Evolutionary conservation across 805 yeast genomes (phyloP).

Genomic region (Sugiyamaella americana): DNA sequence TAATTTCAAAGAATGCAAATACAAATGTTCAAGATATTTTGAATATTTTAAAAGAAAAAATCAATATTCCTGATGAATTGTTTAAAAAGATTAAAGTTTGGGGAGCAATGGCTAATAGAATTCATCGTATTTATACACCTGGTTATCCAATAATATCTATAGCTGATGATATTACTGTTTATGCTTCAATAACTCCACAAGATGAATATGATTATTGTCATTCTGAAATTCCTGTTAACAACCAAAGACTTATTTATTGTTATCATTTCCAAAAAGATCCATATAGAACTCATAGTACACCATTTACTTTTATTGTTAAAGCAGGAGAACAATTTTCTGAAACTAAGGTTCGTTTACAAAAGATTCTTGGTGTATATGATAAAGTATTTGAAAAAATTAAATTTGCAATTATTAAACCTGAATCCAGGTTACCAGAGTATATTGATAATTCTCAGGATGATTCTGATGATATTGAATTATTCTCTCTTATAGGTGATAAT

Average conservation of each 20-base stretch:
- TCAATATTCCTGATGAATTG: slow-evolving; percentile 43
- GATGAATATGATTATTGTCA: slow-evolving; percentile 26
- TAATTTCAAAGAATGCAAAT: slow-evolving; percentile 54
- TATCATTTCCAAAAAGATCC: slow-evolving; percentile 72
- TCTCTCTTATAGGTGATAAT: slow-evolving; percentile 44
- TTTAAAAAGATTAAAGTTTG: slow-evolving; percentile 31
- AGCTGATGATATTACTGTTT: slow-evolving; percentile 35
- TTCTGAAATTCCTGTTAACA: slow-evolving; percentile 17
- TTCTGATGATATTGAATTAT: slow-evolving; percentile 51
- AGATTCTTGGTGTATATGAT: slow-evolving; percentile 66
- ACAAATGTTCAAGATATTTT: slow-evolving; percentile 40
- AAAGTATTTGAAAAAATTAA: slow-evolving; percentile 74
- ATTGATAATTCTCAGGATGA: slow-evolving; percentile 29
- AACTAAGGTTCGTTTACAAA: slow-evolving; percentile 62
- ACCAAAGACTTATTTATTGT: slow-evolving; percentile 51
- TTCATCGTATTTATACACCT: slow-evolving; percentile 32
- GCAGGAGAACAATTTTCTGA: slow-evolving; percentile 60
- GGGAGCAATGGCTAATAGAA: slow-evolving; percentile 23
- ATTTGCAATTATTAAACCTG: slow-evolving; percentile 44
- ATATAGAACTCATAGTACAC: slow-evolving; percentile 67
- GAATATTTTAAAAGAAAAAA: slow-evolving; percentile 49
- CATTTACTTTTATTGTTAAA: slow-evolving; percentile 68
- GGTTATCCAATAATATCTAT: slow-evolving; percentile 37
- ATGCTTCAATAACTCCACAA: slow-evolving; percentile 44
- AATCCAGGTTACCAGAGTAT: slow-evolving; percentile 14